phyloP scores from a whole-genome alignment of 2,329 filamentous ascomycete species.

The Verticillium klebahnii region DNA sequence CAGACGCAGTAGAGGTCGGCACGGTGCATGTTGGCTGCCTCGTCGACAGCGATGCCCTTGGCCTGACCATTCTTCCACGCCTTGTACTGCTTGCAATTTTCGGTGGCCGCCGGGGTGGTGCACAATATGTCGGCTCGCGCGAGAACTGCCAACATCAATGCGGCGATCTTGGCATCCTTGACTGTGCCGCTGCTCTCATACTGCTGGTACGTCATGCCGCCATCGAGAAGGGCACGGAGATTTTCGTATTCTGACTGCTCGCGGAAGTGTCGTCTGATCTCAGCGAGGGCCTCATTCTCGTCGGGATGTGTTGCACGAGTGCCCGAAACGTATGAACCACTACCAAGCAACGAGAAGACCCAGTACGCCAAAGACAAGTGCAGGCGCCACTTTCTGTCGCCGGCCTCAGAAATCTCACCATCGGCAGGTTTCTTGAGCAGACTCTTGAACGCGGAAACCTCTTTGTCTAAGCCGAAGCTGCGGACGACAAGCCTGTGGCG shows the following conservation, averaged over 20 bases:
- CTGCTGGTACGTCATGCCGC: background rate
- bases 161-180: background rate
- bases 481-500: constrained; percentile 6
- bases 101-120: constrained; percentile 2
- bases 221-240: too few relatives aligned
- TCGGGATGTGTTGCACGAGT: too few relatives aligned
- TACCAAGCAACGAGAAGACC: background rate
- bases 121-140: constrained; percentile 15
- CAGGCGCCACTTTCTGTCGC: constrained; percentile 2
- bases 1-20: constrained; percentile 17
- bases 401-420: too few relatives aligned
- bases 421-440: background rate
- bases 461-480: background rate
- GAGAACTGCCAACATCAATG: constrained; percentile 13
- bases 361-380: constrained; percentile 5
- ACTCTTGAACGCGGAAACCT: constrained; percentile 1
- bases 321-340: too few relatives aligned
- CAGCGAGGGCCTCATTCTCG: too few relatives aligned
- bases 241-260: too few relatives aligned
- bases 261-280: too few relatives aligned
- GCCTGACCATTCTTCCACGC: background rate
- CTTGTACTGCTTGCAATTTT: background rate
- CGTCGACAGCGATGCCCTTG: constrained; percentile 15
- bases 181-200: background rate
- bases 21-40: constrained; percentile 15